Evolutionary conservation across 148 eudicot genomes (phyloP).

Genomic region (Camellia lanceoleosa): DNA sequence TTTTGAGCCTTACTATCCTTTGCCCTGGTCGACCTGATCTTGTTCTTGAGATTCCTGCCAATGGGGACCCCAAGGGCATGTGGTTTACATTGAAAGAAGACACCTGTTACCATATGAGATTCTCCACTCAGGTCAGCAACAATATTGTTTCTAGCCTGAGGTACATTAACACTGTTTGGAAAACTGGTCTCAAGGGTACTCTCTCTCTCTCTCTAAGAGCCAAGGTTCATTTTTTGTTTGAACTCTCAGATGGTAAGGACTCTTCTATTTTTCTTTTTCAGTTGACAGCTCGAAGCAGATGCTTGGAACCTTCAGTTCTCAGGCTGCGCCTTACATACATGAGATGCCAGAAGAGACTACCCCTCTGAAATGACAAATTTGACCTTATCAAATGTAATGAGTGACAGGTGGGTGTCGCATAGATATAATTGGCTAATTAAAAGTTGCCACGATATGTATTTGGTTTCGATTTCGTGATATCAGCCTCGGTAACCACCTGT

Average conservation of each 20-base stretch:
- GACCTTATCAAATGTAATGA: no score
- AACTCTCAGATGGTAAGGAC: no score
- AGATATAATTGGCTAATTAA: no score
- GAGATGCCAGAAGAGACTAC: slow-evolving; percentile 56
- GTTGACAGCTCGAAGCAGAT: slow-evolving; percentile 52
- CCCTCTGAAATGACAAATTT: slow-evolving; percentile 23
- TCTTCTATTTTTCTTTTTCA: slow-evolving; percentile 6
- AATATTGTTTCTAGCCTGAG: slow-evolving; percentile 54
- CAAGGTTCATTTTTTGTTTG: no score
- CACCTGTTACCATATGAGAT: slow-evolving; percentile 45
- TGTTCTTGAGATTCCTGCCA: slow-evolving; percentile 44
- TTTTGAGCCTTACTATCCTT: slow-evolving; percentile 43
- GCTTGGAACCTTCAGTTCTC: slow-evolving; percentile 62
- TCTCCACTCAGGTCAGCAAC: slow-evolving; percentile 41
- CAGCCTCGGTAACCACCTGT: no score
- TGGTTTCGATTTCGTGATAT: no score
- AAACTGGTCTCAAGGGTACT: slow-evolving; percentile 54
- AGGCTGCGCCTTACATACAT: slow-evolving; percentile 45
- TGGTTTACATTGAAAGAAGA: slow-evolving; percentile 64
- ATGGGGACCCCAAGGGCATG: slow-evolving; percentile 47
- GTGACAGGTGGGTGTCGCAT: no score
- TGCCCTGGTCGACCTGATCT: slow-evolving; percentile 46
- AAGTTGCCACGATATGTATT: no score
- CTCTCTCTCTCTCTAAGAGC: no score
- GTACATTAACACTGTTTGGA: slow-evolving; percentile 56